Evolutionary conservation across 495 filamentous ascomycete species (phyloP).

Genomic region (Penicillium roqueforti): DNA sequence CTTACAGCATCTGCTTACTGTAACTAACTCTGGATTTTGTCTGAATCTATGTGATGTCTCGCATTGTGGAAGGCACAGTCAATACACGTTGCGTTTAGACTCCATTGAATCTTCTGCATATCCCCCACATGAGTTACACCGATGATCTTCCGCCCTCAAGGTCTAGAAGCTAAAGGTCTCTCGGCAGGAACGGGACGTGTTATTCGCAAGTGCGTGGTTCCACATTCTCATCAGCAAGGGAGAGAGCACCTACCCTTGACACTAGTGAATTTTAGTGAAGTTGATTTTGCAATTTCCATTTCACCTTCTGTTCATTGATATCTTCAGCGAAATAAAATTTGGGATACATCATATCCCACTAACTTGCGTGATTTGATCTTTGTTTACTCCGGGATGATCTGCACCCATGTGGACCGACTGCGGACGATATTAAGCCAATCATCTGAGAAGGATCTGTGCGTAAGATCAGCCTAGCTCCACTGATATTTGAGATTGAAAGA

Average conservation of each 20-base stretch:
- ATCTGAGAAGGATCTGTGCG: not conserved
- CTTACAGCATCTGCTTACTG: not conserved
- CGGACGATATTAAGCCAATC: not conserved
- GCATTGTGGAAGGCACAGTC: conserved; percentile 8
- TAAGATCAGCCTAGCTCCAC: not conserved
- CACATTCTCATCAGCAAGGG: conserved; percentile 12
- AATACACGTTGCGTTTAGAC: conserved; percentile 1
- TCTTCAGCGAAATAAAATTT: not conserved
- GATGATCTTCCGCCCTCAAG: conserved; percentile 2
- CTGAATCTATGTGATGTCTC: conserved; percentile 27
- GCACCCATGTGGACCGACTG: conserved; percentile 6
- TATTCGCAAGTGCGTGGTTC: conserved; percentile 2
- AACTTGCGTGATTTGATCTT: conserved; percentile 4
- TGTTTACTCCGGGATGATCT: conserved; percentile 9
- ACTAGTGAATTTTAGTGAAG: not conserved
- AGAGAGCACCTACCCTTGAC: not conserved
- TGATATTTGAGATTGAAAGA: not conserved
- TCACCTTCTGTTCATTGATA: not conserved
- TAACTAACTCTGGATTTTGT: conserved; percentile 2
- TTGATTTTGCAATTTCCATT: not conserved
- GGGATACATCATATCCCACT: conserved; percentile 6
- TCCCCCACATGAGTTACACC: conserved; percentile 5
- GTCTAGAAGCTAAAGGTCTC: not conserved
- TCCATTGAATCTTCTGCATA: conserved; percentile 5
- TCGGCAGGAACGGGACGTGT: not conserved